Evolutionary conservation across 345 rosid species (phyloP), one percentile per base, ranked within the genome.

Genomic region (Citrus glauca): DNA sequence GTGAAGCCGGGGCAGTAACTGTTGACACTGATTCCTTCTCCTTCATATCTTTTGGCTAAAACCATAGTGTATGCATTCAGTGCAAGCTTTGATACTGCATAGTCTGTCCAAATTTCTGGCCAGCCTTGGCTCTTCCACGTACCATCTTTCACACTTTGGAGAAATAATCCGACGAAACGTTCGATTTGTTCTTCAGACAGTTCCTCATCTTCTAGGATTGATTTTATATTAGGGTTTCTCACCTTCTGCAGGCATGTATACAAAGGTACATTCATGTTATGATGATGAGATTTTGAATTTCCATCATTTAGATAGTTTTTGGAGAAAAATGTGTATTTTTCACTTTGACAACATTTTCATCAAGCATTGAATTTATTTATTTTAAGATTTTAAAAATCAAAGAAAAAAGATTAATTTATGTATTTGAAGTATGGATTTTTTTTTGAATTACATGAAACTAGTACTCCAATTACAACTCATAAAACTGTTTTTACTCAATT

Each of bases 1-100:
- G 97, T 93, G 84, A 87, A 95, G 7, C 98, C 98, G 9, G 98
- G 98, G 80, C 98, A 95, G 40, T 89, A 85, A 71, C 97, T 88
- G 38, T 92, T 92, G 2, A 93, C 90, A 53, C 91, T 85, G 8
- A 95, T 64, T 1, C 87, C 84, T 5, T 68, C 20, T 2, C 82
- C 85, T 2, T 79, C 24, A 24, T 50, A 77, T 1, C 84, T 84
- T 22, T 71, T 78, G 0, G 98, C 97, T 71, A 95, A 74, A 79
- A 95, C 83, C 81, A 80, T 87, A 33, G 98, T 76, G 75, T 92
- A 90, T 17, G 98, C 91, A 67, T 95, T 95, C 42, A 95, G 72
- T 4, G 98, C 98, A 67, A 95, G 81, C 81, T 95, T 95, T 2
- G 98, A 95, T 19, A 93, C 92, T 2, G 98, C 93, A 33, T 93